Conservation (phyloP, 306 rosid species). For the Oemleria cerasiformis region DNA sequence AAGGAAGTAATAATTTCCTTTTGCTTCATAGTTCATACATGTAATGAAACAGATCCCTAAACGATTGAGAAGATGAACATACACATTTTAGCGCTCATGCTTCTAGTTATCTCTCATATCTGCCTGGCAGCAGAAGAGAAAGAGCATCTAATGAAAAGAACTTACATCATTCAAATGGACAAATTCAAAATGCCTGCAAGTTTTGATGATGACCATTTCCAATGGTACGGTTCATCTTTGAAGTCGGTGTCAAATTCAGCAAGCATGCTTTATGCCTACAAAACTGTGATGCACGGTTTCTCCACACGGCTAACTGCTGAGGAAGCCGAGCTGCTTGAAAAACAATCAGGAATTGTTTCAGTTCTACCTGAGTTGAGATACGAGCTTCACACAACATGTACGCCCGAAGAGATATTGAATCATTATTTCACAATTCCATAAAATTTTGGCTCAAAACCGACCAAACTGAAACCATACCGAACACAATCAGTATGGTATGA, state of each 20-base stretch:
- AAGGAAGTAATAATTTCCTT: background rate
- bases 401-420: too few species aligned
- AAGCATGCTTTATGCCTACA: constrained; percentile 60
- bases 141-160: constrained; percentile 35
- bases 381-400: constrained; percentile 73
- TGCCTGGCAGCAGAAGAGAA: constrained; percentile 35
- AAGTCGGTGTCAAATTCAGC: constrained; percentile 51
- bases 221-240: constrained; percentile 61
- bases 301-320: constrained; percentile 54
- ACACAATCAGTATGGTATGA: too few species aligned
- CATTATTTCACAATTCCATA: too few species aligned
- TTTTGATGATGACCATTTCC: constrained; percentile 41
- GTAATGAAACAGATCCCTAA: background rate
- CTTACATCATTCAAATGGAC: constrained; percentile 72
- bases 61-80: background rate
- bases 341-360: constrained; percentile 47
- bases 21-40: background rate
- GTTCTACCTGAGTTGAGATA: constrained; percentile 54
- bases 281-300: too few species aligned
- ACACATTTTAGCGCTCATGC: background rate
- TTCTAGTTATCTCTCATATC: background rate
- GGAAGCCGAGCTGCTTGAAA: constrained; percentile 54
- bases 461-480: too few species aligned
- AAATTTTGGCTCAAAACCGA: too few species aligned
- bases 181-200: constrained; percentile 50